Conservation (phyloP, 768 basidiomycete genomes). For the Russula griseocarnosa region DNA sequence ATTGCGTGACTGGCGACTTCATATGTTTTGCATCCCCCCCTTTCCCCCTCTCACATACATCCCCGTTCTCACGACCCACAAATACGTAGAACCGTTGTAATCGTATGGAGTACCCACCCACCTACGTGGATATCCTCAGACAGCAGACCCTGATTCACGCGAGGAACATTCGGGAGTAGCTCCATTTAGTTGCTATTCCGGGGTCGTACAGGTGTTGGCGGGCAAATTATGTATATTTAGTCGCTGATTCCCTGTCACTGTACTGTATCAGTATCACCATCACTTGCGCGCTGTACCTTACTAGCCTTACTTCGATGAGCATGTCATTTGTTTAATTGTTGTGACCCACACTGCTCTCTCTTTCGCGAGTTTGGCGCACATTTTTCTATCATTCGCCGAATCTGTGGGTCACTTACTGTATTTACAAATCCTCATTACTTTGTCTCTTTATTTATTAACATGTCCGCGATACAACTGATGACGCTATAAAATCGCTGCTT, state of each 20-base stretch:
- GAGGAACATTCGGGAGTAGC: not conserved
- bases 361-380: not conserved
- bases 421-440: too few species aligned
- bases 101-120: not conserved
- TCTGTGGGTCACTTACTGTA: not conserved
- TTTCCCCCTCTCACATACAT: not conserved
- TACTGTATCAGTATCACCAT: not conserved
- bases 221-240: not conserved
- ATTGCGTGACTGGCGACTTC: not conserved
- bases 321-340: not conserved
- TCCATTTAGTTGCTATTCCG: not conserved
- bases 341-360: not conserved
- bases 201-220: not conserved
- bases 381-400: not conserved
- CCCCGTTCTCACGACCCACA: not conserved
- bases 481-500: not conserved
- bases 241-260: slow-evolving; percentile 2
- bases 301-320: not conserved
- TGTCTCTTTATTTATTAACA: not conserved
- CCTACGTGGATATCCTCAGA: not conserved
- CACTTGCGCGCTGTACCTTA: not conserved
- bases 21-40: not conserved
- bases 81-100: not conserved
- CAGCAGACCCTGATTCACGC: not conserved
- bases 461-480: not conserved